phyloP scores from a whole-genome alignment of 1,139 yeast genomes.

The Debaryomyces fabryi region DNA sequence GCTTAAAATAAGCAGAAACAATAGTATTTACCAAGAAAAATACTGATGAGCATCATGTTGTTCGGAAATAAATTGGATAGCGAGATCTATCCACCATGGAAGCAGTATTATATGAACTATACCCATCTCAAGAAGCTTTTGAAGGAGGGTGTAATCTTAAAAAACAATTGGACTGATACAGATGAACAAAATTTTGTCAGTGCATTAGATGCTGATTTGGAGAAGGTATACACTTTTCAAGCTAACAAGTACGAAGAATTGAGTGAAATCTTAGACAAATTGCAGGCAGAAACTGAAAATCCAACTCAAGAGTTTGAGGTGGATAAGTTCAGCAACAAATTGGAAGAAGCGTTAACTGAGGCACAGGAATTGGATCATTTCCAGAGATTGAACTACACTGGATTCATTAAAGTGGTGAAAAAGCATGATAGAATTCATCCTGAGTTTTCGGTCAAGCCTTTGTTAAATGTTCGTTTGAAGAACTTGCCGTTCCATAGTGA shows the following conservation, averaged over 20 bases:
- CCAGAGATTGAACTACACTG: conserved; percentile 89
- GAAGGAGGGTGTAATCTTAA: conserved; percentile 71
- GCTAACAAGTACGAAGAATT: conserved; percentile 68
- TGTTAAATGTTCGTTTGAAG: conserved; percentile 83
- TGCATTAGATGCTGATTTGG: conserved; percentile 81
- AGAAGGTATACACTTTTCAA: conserved; percentile 92
- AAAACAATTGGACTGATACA: conserved; percentile 66
- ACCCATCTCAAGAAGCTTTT: conserved; percentile 76
- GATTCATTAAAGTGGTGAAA: conserved; percentile 90
- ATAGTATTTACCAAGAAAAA: conserved; percentile 8
- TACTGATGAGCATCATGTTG: conserved; percentile 54
- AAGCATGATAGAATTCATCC: conserved; percentile 93
- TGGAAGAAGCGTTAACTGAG: conserved; percentile 72
- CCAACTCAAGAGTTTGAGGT: conserved; percentile 50
- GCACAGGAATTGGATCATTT: conserved; percentile 90
- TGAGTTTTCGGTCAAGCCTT: conserved; percentile 82
- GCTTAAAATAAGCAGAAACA: background rate
- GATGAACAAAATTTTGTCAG: conserved; percentile 85
- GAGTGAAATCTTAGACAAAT: conserved; percentile 60
- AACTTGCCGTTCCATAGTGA: conserved; percentile 92
- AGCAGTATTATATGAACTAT: conserved; percentile 76
- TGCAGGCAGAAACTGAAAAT: conserved; percentile 54
- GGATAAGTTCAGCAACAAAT: conserved; percentile 56
- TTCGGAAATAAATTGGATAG: conserved; percentile 82
- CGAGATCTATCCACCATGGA: conserved; percentile 91